Evolutionary conservation across 192 early-diverging fungal genomes (phyloP).

Genomic region (Chytriomyces confervae): DNA sequence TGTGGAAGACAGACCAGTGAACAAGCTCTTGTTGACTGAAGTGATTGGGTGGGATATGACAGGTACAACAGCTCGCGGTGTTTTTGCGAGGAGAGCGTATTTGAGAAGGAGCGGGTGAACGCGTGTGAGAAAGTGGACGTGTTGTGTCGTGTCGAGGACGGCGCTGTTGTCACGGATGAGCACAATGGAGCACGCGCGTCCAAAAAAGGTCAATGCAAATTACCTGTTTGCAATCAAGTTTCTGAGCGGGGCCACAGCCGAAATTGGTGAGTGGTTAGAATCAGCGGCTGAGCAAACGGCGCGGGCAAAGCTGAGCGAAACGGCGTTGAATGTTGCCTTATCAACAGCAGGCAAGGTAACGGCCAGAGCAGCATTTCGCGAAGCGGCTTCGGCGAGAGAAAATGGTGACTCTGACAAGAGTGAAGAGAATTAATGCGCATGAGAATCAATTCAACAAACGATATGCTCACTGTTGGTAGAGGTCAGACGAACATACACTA

Average conservation of each 20-base stretch:
- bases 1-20: slow-evolving; percentile 44
- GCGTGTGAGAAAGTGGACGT: slow-evolving; percentile 35
- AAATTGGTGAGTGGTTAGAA: neutral
- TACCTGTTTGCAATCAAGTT: neutral
- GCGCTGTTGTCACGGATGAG: neutral
- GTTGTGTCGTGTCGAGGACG: neutral
- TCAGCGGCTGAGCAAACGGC: slow-evolving; percentile 12
- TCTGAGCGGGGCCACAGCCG: slow-evolving; percentile 13
- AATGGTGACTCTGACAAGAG: neutral
- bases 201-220: no score
- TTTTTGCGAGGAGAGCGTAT: slow-evolving; percentile 42
- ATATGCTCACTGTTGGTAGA: no score
- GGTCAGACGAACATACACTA: no score
- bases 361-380: neutral
- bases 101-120: slow-evolving; percentile 34
- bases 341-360: neutral
- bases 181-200: neutral
- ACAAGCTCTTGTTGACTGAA: slow-evolving; percentile 31
- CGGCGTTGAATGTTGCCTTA: neutral
- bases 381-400: neutral
- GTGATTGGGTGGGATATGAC: slow-evolving; percentile 9
- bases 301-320: slow-evolving; percentile 6
- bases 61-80: neutral
- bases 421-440: no score
- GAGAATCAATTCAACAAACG: no score